Conservation (phyloP, 345 rosid species). For the Euphorbia peplus region DNA sequence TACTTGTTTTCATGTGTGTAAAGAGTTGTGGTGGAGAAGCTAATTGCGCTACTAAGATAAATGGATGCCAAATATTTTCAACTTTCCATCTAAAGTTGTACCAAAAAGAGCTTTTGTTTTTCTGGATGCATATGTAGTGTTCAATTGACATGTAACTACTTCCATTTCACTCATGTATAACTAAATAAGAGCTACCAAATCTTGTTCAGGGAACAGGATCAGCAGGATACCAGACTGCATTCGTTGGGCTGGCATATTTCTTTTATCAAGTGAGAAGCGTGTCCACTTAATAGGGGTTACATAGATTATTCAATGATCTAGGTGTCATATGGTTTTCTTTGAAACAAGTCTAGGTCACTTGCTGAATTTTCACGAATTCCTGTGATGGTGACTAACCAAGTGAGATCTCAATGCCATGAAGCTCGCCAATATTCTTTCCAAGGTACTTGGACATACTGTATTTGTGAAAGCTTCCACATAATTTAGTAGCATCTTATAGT, state of each 20-base stretch:
- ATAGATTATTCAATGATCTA: conserved; percentile 8
- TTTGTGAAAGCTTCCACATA: conserved; percentile 18
- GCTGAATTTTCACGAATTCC: conserved; percentile 84
- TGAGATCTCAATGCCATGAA: conserved; percentile 58
- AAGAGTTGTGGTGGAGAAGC: background rate
- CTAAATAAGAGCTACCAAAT: conserved; percentile 9
- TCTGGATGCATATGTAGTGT: background rate
- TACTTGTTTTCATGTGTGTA: background rate
- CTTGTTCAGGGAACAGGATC: conserved; percentile 55
- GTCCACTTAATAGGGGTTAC: conserved; percentile 13
- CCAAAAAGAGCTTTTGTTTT: background rate
- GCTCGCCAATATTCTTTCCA: conserved; percentile 55
- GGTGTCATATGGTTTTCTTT: conserved; percentile 12
- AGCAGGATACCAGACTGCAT: conserved; percentile 42
- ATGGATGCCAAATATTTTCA: background rate
- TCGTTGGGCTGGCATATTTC: conserved; percentile 84
- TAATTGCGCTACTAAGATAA: background rate
- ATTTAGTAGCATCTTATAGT: background rate
- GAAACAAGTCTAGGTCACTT: conserved; percentile 51
- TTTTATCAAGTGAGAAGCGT: conserved; percentile 58
- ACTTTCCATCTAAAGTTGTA: background rate
- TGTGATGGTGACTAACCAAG: conserved; percentile 84
- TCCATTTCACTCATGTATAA: conserved; percentile 5
- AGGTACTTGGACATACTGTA: conserved; percentile 39
- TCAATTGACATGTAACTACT: background rate